phyloP scores from a whole-genome alignment of 306 rosid species.

The Crataegus laevigata region DNA sequence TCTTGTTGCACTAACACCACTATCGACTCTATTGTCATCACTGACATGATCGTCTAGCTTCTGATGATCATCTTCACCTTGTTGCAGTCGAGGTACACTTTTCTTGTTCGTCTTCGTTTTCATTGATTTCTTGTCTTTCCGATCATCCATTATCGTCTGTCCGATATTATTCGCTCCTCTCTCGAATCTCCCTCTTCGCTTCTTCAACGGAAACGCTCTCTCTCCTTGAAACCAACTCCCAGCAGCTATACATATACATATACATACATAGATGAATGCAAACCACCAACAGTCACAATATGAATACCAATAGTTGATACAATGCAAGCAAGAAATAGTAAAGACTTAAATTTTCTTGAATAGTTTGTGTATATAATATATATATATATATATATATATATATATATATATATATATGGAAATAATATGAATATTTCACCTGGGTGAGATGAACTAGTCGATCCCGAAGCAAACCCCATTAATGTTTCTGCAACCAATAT shows the following conservation, averaged over 20 bases:
- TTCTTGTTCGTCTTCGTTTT: slow-evolving; percentile 45
- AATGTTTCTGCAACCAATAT: slow-evolving; percentile 30
- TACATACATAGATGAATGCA: background rate
- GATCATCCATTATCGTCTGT: background rate
- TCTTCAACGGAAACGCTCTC: slow-evolving; percentile 65
- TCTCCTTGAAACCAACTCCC: slow-evolving; percentile 67
- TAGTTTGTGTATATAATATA: background rate
- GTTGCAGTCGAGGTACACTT: slow-evolving; percentile 1
- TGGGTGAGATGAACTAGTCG: slow-evolving; percentile 43
- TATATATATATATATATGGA: background rate
- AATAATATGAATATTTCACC: slow-evolving; percentile 27
- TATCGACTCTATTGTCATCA: background rate
- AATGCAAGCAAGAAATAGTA: background rate
- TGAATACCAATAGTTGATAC: background rate
- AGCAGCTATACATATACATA: background rate
- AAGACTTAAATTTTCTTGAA: background rate
- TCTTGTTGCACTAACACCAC: slow-evolving; percentile 14
- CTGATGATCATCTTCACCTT: slow-evolving; percentile 5
- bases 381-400: background rate
- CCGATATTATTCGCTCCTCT: background rate
- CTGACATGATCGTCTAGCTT: background rate
- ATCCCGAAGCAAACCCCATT: slow-evolving; percentile 23
- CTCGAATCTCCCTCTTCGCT: slow-evolving; percentile 49
- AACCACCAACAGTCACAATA: background rate
- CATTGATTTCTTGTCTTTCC: slow-evolving; percentile 15